Percentiles rank a stretch among this genome's conserved stretches.
Conservation (phyloP, 768 basidiomycete species). For the Melanogaster broomeanus region DNA sequence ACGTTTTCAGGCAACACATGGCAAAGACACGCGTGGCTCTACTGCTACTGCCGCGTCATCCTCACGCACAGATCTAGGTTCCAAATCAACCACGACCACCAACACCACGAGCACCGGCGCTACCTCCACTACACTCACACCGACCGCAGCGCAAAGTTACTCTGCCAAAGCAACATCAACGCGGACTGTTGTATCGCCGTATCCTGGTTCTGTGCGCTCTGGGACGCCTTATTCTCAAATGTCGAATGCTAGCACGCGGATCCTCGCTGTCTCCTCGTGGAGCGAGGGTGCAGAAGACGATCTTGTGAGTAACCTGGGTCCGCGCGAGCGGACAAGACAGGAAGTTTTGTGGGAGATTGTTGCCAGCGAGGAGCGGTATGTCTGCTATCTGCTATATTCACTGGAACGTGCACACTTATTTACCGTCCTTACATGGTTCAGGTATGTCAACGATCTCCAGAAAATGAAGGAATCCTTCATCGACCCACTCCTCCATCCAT, state of each 20-base stretch:
- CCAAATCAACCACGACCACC: slow-evolving; percentile 43
- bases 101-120: slow-evolving; percentile 53
- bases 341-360: slow-evolving; percentile 98
- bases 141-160: slow-evolving; percentile 54
- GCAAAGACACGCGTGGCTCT: slow-evolving; percentile 67
- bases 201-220: slow-evolving; percentile 72
- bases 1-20: slow-evolving; percentile 75
- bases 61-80: slow-evolving; percentile 63
- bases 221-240: slow-evolving; percentile 81
- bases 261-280: slow-evolving; percentile 82
- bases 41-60: slow-evolving; percentile 59
- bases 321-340: slow-evolving; percentile 91
- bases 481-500: slow-evolving; percentile 86
- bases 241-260: slow-evolving; percentile 70
- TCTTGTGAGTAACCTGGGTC: slow-evolving; percentile 89
- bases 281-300: slow-evolving; percentile 95
- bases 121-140: slow-evolving; percentile 57
- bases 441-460: slow-evolving; percentile 88
- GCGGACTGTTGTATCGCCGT: slow-evolving; percentile 64
- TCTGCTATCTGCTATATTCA: slow-evolving; percentile 1
- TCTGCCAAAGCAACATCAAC: slow-evolving; percentile 60
- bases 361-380: slow-evolving; percentile 90
- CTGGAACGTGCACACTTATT: slow-evolving; percentile 6
- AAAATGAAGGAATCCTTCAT: slow-evolving; percentile 96
- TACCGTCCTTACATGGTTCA: slow-evolving; percentile 31